A percentile compares a stretch with the other conserved stretches of the same genome.
phyloP scores from a whole-genome alignment of 2,329 filamentous ascomycete genomes.

The Trichoderma sp. region DNA sequence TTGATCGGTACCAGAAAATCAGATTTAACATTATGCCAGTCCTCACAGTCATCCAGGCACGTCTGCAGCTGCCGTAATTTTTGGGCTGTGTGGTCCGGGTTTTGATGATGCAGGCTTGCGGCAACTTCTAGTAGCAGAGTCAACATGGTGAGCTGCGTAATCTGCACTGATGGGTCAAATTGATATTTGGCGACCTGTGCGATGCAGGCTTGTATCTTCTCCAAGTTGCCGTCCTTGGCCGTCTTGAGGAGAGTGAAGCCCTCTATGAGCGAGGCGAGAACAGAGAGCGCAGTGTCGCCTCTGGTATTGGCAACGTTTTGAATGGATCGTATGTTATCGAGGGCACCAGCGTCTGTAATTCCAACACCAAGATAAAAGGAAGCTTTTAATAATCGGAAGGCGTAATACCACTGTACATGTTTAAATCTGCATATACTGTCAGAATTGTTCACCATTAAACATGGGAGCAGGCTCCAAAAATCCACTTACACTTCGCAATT shows the following conservation, averaged over 20 bases:
- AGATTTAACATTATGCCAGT: slow-evolving; percentile 53
- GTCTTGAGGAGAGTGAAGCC: slow-evolving; percentile 70
- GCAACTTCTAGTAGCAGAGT: slow-evolving; percentile 70
- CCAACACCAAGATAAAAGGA: slow-evolving; percentile 68
- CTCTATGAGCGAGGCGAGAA: slow-evolving; percentile 69
- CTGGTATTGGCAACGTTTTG: slow-evolving; percentile 60
- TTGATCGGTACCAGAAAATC: slow-evolving; percentile 61
- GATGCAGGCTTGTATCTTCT: slow-evolving; percentile 72
- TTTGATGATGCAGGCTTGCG: slow-evolving; percentile 68
- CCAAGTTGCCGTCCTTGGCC: slow-evolving; percentile 66
- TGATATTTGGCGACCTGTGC: slow-evolving; percentile 75
- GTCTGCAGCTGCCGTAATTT: slow-evolving; percentile 67
- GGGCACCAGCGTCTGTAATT: slow-evolving; percentile 63
- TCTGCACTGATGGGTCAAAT: slow-evolving; percentile 62
- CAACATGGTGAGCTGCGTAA: slow-evolving; percentile 69
- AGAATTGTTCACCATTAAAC: not conserved
- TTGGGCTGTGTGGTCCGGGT: slow-evolving; percentile 56
- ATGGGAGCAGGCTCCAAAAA: not conserved
- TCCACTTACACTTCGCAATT: slow-evolving; percentile 66
- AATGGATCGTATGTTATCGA: slow-evolving; percentile 72
- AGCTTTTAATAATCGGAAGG: slow-evolving; percentile 73
- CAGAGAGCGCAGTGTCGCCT: slow-evolving; percentile 66
- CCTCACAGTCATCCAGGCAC: slow-evolving; percentile 61
- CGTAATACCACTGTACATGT: slow-evolving; percentile 74
- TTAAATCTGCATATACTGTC: slow-evolving; percentile 52